Base-by-base conservation (phyloP, 371 early-diverging fungal species). In the Mortierella sp. region DNA sequence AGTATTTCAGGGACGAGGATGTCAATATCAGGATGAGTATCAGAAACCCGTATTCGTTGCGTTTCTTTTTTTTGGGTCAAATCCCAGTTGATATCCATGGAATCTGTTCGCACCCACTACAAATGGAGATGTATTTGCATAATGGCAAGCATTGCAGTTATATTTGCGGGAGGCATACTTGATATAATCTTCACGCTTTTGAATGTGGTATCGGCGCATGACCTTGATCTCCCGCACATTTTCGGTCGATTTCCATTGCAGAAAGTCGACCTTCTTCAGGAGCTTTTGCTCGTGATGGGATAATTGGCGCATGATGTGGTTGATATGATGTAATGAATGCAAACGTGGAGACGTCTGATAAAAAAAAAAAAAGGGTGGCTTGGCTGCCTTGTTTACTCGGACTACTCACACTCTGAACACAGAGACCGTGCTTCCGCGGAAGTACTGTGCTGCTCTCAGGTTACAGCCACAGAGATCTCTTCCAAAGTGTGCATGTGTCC, bases 231-330 rank as follows among this genome's bases (percentile, higher is more conserved):
- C 99, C 51, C 92, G 90, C 50, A 94, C 80, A 28, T 93, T 93
- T 71, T 94, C 90, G 47, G 97, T 98, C 41, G 91, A 90, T 83
- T 97, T 96, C 97, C 97, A 99, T 79, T 98, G 93, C 49, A 99
- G 78, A 64, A 99, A 98, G 83, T 99, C 96, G 47, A 99, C 99
- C 90, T 99, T 99, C 81, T 95, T 94, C 46, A 99, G 86, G 15
- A 99, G 90, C 85, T 97, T 99, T 83, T 97, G 87, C 83, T 99
- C 99, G 87, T 99, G 99, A 86, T 92, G 90, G 78, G 99, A 97
- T 61, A 99, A 81, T 76, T 95, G 90, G 72, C 95, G 81, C 75
- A 73, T 73, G 59, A 39, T 24, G 42, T 4, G 12, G 19, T 31
- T 31, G 21, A 17, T 47, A 24, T 34, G 49, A 37, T 14, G 21